Conservation (phyloP, 352 stramenopile genomes). For the Phytopythium mirpurense region DNA sequence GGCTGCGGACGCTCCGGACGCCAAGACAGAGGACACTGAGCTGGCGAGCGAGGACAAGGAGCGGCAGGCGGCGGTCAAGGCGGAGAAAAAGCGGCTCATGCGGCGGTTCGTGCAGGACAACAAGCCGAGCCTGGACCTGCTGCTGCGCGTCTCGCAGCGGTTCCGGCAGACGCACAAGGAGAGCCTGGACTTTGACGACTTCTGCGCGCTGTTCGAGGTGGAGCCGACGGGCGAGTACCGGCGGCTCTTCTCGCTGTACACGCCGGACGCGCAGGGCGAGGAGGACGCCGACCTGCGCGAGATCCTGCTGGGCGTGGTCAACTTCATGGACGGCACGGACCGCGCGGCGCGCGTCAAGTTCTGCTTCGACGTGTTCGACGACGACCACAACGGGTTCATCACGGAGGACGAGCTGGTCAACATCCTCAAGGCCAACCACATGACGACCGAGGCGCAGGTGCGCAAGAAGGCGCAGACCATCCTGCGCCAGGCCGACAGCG, state of each 20-base stretch:
- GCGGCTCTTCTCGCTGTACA: constrained; percentile 85
- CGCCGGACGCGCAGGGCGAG: constrained; percentile 50
- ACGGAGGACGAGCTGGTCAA: constrained; percentile 87
- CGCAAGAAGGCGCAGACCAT: constrained; percentile 85
- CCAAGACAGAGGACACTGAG: constrained; percentile 26
- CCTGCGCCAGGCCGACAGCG: constrained; percentile 74
- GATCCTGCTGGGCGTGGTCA: constrained; percentile 89
- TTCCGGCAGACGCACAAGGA: constrained; percentile 59
- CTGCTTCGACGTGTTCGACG: constrained; percentile 94
- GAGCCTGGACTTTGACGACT: constrained; percentile 65
- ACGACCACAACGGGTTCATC: constrained; percentile 90
- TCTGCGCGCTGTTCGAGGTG: constrained; percentile 81
- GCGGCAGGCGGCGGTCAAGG: constrained; percentile 50
- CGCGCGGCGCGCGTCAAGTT: constrained; percentile 87
- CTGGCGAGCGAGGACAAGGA: constrained; percentile 46
- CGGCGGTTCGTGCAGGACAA: constrained; percentile 67
- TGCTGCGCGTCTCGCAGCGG: constrained; percentile 49
- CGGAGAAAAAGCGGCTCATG: constrained; percentile 69
- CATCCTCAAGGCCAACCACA: constrained; percentile 89
- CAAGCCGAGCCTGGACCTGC: constrained; percentile 51
- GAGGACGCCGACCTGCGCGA: constrained; percentile 83
- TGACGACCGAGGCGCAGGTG: constrained; percentile 70
- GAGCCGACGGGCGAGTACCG: constrained; percentile 87
- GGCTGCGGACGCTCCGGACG: constrained; percentile 15
- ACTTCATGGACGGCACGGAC: constrained; percentile 77